Base-by-base conservation (phyloP, 768 basidiomycete genomes). In the Collybia nuda region DNA sequence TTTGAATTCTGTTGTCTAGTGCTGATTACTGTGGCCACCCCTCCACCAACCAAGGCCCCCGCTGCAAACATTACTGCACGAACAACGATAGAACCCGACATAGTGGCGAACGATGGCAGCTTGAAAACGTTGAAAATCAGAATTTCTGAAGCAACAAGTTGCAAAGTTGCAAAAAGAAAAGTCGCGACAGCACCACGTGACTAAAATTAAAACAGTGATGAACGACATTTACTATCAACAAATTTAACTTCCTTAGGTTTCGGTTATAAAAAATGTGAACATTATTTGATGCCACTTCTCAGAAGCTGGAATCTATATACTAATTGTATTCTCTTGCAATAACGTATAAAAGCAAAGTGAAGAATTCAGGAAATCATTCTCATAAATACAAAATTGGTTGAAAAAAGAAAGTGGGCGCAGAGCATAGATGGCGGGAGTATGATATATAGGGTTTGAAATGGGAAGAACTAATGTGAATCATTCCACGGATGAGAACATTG, bases 31-130 rank as follows among this genome's bases (percentile, higher is more conserved):
- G 79, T 75, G 24, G 81, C 82, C 44, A 87, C 77, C 7, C 90
- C 86, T 15, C 91, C 90, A 35, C 93, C 93, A 21, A 94, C 71
- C 19, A 86, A 64, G 1, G 90, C 88, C 21, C 93, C 93, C 38
- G 88, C 84, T 47, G 93, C 85, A 64, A 96, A 95, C 43, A 88
- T 78, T 19, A 84, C 86, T 19, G 79, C 84, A 55, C 82, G 86
- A 2, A 88, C 56, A 47, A 85, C 55, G 42, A 72, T 68, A 26
- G 79, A 66, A 17, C 64, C 63, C 18, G 73, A 56, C 72, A 61
- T 61, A 28, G 38, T 39, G 9, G 2, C 23, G n/a, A 18, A 22
- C 7, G 12, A n/a, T 29, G 7, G 37, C 14, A 21, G 40, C 26
- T 48, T 32, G 36, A 32, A 32, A 14, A 11, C 24, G 32, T 32